Percentiles rank a stretch among this genome's conserved stretches.
Evolutionary conservation across 140 eudicot genomes (phyloP).

Genomic region (Ambrosia hybrid): DNA sequence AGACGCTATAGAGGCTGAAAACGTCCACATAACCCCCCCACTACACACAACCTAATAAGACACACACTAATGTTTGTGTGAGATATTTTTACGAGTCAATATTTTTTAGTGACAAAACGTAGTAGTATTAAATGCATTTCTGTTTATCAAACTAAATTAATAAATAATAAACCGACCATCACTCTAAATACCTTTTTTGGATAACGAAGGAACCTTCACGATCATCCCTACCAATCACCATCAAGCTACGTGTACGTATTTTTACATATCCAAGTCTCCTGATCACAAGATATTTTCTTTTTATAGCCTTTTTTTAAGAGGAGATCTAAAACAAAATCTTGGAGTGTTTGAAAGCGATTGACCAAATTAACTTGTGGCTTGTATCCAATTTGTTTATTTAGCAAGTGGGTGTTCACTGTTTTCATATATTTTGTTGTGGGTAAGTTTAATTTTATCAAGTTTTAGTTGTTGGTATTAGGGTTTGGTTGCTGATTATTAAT

Average conservation of each 20-base stretch:
- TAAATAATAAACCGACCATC: no score
- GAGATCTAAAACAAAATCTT: constrained; percentile 17
- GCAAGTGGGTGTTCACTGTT: constrained; percentile 12
- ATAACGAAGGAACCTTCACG: constrained; percentile 20
- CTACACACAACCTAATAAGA: no score
- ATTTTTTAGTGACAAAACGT: no score
- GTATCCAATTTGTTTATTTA: constrained; percentile 16
- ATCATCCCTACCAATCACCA: constrained; percentile 18
- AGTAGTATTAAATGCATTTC: no score
- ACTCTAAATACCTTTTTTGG: neutral
- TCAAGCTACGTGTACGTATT: constrained; percentile 31
- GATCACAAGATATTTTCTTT: constrained; percentile 5
- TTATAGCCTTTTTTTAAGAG: constrained; percentile 17
- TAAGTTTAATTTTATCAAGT: constrained; percentile 15
- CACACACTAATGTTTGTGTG: no score
- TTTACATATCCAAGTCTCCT: constrained; percentile 7
- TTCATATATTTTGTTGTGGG: no score
- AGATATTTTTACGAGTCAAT: no score
- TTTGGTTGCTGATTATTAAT: constrained; percentile 6
- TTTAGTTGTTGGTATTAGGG: constrained; percentile 11
- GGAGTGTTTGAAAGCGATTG: constrained; percentile 9
- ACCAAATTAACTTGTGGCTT: constrained; percentile 6
- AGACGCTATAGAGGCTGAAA: no score
- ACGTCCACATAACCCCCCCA: no score
- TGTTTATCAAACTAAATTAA: no score